Percentiles rank a stretch among this genome's conserved stretches.
Evolutionary conservation across 1,139 yeast genomes (phyloP).

Genomic region (Kurtzmaniella quercitrusa): DNA sequence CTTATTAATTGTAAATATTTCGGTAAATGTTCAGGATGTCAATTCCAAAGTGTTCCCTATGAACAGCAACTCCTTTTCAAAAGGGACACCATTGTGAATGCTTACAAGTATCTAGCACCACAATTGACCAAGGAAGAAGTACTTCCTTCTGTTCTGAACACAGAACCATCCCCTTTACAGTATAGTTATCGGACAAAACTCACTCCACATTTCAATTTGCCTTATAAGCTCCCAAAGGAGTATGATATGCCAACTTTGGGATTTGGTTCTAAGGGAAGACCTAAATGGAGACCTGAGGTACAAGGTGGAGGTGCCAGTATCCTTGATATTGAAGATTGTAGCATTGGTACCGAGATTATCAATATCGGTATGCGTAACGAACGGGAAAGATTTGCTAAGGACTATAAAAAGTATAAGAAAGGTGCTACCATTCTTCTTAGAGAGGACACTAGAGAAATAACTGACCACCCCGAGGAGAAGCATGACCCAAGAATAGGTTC

Average conservation of each 20-base stretch:
- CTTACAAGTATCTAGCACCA: constrained; percentile 73
- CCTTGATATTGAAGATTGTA: constrained; percentile 89
- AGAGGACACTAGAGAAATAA: constrained; percentile 54
- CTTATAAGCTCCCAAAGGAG: constrained; percentile 44
- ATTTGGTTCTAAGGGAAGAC: constrained; percentile 81
- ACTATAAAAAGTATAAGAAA: constrained; percentile 57
- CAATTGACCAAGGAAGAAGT: constrained; percentile 26
- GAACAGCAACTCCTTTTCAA: constrained; percentile 69
- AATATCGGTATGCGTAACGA: constrained; percentile 75
- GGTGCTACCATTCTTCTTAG: constrained; percentile 87
- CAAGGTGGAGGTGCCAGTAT: constrained; percentile 50
- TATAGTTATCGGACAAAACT: constrained; percentile 83
- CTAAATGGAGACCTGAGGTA: constrained; percentile 54
- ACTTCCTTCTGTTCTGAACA: constrained; percentile 58
- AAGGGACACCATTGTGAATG: constrained; percentile 70
- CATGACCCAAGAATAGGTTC: constrained; percentile 38
- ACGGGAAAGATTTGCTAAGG: constrained; percentile 47
- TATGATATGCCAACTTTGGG: constrained; percentile 70
- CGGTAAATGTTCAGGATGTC: constrained; percentile 75
- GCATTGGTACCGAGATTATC: constrained; percentile 77
- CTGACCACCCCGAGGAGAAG: constrained; percentile 17
- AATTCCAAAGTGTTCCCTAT: constrained; percentile 78
- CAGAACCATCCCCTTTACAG: constrained; percentile 77
- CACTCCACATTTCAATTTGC: constrained; percentile 92
- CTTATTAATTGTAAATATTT: constrained; percentile 45